Conservation (phyloP, 1,139 yeast species). For the Debaryomyces coudertii region DNA sequence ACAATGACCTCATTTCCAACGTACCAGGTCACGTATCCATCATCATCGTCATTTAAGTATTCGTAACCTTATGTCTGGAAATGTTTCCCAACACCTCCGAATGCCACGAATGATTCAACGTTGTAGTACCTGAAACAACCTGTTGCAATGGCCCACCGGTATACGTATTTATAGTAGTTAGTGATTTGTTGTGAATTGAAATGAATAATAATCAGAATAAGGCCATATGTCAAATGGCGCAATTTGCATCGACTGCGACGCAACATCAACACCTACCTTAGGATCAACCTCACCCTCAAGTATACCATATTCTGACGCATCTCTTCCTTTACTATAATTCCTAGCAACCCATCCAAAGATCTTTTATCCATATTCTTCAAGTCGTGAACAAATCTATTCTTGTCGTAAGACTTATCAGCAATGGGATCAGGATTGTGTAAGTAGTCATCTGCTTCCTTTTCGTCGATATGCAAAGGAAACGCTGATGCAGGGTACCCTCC, state of each 20-base stretch:
- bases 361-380: constrained; percentile 61
- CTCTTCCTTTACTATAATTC: constrained; percentile 73
- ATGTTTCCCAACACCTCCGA: constrained; percentile 51
- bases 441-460: constrained; percentile 90
- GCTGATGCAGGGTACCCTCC: constrained; percentile 93
- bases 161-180: constrained; percentile 74
- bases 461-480: constrained; percentile 84
- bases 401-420: constrained; percentile 78
- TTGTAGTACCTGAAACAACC: constrained; percentile 75
- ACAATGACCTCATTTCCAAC: constrained; percentile 68
- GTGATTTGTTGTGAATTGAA: constrained; percentile 60
- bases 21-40: constrained; percentile 83
- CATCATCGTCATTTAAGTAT: constrained; percentile 63
- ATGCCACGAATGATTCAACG: constrained; percentile 76
- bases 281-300: constrained; percentile 72
- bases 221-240: constrained; percentile 92
- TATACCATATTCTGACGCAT: constrained; percentile 89
- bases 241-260: constrained; percentile 79
- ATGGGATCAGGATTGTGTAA: constrained; percentile 93
- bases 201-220: constrained; percentile 73
- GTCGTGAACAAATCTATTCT: constrained; percentile 60
- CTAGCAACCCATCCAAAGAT: constrained; percentile 61
- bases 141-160: constrained; percentile 87
- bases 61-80: constrained; percentile 82
- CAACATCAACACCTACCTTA: constrained; percentile 50